These are phyloP conservation scores for Ophiostoma quercus DNA, from an alignment of 2,329 filamentous ascomycete genomes.

Conservation along the genomic window DNA sequence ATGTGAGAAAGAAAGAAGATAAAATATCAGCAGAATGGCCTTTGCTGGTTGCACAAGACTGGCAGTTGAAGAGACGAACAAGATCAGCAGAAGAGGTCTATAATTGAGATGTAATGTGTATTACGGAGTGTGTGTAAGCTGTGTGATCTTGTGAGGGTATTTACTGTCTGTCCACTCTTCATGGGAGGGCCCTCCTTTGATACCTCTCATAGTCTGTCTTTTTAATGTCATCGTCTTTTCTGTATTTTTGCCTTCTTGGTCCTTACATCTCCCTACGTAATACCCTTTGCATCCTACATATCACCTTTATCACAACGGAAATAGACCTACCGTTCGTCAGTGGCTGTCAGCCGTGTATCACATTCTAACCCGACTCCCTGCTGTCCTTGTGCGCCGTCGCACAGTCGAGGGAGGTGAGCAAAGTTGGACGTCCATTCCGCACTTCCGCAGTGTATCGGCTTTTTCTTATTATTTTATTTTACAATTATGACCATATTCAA, in stretches of 20 bases:
- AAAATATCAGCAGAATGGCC: background rate
- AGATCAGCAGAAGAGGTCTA: background rate
- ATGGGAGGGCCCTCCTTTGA: too few species aligned
- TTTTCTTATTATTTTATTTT: background rate
- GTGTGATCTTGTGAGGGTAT: too few species aligned
- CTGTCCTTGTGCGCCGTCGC: background rate
- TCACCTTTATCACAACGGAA: background rate
- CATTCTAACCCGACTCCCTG: background rate
- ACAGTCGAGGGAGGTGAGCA: background rate
- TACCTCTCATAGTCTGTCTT: too few species aligned
- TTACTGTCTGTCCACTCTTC: too few species aligned
- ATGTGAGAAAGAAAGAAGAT: too few species aligned
- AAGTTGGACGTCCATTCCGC: background rate
- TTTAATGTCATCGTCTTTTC: too few species aligned
- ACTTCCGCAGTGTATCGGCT: background rate
- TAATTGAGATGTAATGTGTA: background rate
- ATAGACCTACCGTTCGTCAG: conserved; percentile 9
- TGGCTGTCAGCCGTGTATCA: conserved; percentile 13
- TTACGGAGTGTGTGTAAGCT: too few species aligned
- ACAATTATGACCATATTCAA: background rate
- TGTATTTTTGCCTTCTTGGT: background rate
- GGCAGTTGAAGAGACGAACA: background rate
- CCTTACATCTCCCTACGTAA: background rate
- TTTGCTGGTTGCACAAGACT: background rate
- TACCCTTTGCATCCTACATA: background rate